A percentile compares a stretch with the other conserved stretches of the same genome.
These are phyloP conservation scores for Penicillium sp. DNA, from an alignment of 2,329 filamentous ascomycete genomes.

Conservation along the genomic window DNA sequence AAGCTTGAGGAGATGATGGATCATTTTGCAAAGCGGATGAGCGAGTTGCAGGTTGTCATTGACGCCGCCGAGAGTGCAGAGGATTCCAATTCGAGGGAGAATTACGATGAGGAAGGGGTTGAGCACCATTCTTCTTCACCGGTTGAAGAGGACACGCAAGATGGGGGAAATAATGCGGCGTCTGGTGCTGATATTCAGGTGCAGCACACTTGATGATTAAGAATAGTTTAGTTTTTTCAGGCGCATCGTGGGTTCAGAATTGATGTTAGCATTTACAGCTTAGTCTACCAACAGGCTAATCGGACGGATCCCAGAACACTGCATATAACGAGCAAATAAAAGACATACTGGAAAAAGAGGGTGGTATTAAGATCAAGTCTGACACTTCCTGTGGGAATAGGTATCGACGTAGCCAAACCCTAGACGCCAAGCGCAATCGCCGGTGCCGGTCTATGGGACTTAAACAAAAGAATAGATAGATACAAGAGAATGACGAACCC, in stretches of 20 bases:
- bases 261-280: too few species aligned
- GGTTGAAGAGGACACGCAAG: background rate
- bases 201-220: background rate
- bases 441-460: constrained; percentile 8
- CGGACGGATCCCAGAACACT: background rate
- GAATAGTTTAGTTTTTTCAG: background rate
- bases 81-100: background rate
- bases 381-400: constrained; percentile 1
- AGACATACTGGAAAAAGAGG: background rate
- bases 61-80: constrained; percentile 32
- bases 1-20: constrained; percentile 47
- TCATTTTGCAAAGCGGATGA: constrained; percentile 45
- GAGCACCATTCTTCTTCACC: background rate
- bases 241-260: background rate
- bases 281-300: background rate
- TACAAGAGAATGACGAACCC: constrained; percentile 12
- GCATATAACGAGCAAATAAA: background rate
- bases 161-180: background rate
- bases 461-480: constrained; percentile 12
- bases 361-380: constrained; percentile 8
- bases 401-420: background rate
- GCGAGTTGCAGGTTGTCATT: constrained; percentile 43
- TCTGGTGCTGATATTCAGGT: background rate
- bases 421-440: constrained; percentile 3
- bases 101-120: background rate